Percentiles rank a stretch among this genome's conserved stretches.
Conservation (phyloP, 352 stramenopile genomes). For the Globisporangium echinulatum region DNA sequence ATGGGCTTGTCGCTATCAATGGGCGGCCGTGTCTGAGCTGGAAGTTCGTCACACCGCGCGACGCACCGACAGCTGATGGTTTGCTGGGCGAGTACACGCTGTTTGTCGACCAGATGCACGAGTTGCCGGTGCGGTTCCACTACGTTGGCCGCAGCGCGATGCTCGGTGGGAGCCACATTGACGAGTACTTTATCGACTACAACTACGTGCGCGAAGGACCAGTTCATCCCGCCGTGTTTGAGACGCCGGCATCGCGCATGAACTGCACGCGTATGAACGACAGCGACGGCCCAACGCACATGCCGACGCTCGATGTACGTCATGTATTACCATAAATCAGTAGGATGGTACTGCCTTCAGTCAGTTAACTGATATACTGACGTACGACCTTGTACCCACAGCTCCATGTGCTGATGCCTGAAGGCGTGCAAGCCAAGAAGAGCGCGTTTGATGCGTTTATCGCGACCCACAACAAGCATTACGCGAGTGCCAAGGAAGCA, state of each 20-base stretch:
- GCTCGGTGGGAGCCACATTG: slow-evolving; percentile 83
- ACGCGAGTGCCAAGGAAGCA: slow-evolving; percentile 37
- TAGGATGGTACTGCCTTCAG: background rate
- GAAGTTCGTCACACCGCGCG: slow-evolving; percentile 63
- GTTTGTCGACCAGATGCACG: slow-evolving; percentile 72
- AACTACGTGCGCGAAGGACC: slow-evolving; percentile 75
- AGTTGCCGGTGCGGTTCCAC: slow-evolving; percentile 79
- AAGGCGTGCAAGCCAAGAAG: slow-evolving; percentile 49
- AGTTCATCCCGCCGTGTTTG: slow-evolving; percentile 61
- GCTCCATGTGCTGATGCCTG: slow-evolving; percentile 81
- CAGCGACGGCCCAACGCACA: slow-evolving; percentile 38
- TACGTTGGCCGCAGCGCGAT: slow-evolving; percentile 83
- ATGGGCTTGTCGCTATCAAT: slow-evolving; percentile 67
- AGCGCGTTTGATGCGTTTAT: slow-evolving; percentile 66
- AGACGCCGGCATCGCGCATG: slow-evolving; percentile 62
- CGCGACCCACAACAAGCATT: slow-evolving; percentile 49
- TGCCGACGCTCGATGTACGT: slow-evolving; percentile 58
- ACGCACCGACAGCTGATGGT: slow-evolving; percentile 50
- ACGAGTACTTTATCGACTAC: slow-evolving; percentile 90
- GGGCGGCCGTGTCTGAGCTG: slow-evolving; percentile 76
- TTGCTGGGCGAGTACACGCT: slow-evolving; percentile 82
- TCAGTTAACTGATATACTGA: background rate
- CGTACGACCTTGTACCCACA: slow-evolving; percentile 15
- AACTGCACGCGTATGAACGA: slow-evolving; percentile 69
- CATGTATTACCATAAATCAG: background rate